These are phyloP conservation scores for Colletotrichum liaoningense DNA, from an alignment of 2,329 filamentous ascomycete species.

Conservation along the genomic window DNA sequence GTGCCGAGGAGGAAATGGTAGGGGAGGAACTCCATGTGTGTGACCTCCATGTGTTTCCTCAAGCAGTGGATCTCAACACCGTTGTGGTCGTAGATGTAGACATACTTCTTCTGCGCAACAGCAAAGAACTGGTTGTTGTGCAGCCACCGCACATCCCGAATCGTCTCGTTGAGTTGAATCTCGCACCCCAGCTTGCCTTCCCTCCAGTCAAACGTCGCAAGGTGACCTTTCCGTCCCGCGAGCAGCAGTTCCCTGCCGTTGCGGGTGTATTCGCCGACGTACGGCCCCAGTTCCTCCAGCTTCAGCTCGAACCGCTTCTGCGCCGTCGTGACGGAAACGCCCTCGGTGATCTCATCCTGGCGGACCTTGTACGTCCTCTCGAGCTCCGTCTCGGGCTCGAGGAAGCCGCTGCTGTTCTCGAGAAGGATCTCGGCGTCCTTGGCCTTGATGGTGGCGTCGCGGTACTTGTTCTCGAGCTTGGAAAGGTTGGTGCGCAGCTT, in stretches of 20 bases:
- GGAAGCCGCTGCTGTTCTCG: constrained; percentile 85
- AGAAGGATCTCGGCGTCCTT: constrained; percentile 96
- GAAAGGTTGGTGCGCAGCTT: constrained; percentile 87
- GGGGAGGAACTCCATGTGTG: constrained; percentile 93
- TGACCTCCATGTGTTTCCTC: constrained; percentile 89
- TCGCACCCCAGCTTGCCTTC: constrained; percentile 92
- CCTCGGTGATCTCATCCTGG: constrained; percentile 83
- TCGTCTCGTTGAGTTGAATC: constrained; percentile 88
- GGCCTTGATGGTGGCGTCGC: constrained; percentile 82
- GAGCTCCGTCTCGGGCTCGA: constrained; percentile 88
- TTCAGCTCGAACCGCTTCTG: constrained; percentile 94
- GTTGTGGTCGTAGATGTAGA: constrained; percentile 94
- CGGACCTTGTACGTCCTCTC: constrained; percentile 93
- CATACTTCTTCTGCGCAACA: constrained; percentile 94
- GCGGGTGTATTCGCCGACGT: constrained; percentile 87
- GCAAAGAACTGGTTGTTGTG: constrained; percentile 97
- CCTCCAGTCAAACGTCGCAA: constrained; percentile 97
- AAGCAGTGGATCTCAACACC: constrained; percentile 94
- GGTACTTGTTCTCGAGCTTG: constrained; percentile 83
- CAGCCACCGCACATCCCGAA: constrained; percentile 90
- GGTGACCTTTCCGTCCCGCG: constrained; percentile 90
- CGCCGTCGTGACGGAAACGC: constrained; percentile 83
- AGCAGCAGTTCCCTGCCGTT: constrained; percentile 90
- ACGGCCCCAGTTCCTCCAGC: constrained; percentile 85
- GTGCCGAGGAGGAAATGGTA: constrained; percentile 96